Percentiles rank a stretch among this genome's conserved stretches.
These are phyloP conservation scores for Mesembryanthemum crystallinum DNA, from an alignment of 148 eudicot genomes.

Conservation along the genomic window DNA sequence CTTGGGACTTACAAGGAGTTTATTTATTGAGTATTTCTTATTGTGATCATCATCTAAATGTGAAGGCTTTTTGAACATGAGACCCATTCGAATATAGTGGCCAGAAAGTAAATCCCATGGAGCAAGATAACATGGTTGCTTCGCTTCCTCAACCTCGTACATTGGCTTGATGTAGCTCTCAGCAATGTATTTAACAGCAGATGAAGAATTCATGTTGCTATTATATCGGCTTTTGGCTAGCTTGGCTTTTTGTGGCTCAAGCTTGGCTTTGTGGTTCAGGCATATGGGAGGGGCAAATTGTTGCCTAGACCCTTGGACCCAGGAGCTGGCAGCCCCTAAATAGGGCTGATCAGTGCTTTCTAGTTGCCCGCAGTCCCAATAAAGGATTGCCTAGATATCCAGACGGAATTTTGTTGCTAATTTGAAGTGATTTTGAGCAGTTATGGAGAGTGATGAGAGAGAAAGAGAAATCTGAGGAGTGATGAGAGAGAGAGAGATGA, in stretches of 20 bases:
- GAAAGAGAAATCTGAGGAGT: too few relatives aligned
- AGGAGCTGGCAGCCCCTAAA: too few relatives aligned
- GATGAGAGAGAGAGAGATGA: too few relatives aligned
- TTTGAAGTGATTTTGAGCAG: too few relatives aligned
- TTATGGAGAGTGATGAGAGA: too few relatives aligned
- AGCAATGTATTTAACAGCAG: slow-evolving; percentile 2
- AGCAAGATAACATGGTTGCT: slow-evolving; percentile 14
- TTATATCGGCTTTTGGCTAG: neutral
- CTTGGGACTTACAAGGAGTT: slow-evolving; percentile 15
- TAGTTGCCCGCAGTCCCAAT: too few relatives aligned
- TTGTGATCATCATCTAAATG: neutral
- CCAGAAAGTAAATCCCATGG: slow-evolving; percentile 26
- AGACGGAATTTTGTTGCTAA: too few relatives aligned
- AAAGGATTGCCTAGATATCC: too few relatives aligned
- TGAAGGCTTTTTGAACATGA: slow-evolving; percentile 23
- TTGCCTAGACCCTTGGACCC: too few relatives aligned
- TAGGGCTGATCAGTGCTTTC: too few relatives aligned
- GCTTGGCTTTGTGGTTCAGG: too few relatives aligned
- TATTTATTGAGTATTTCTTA: neutral
- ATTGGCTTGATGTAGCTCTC: slow-evolving; percentile 30
- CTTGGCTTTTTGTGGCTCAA: neutral
- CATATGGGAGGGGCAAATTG: too few relatives aligned
- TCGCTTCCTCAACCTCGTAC: slow-evolving; percentile 13
- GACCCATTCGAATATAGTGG: slow-evolving; percentile 32
- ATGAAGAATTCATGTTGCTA: neutral